A percentile compares a stretch with the other conserved stretches of the same genome.
phyloP scores from a whole-genome alignment of 1,284 basidiomycete species.

The Ceratobasidium sp. region DNA sequence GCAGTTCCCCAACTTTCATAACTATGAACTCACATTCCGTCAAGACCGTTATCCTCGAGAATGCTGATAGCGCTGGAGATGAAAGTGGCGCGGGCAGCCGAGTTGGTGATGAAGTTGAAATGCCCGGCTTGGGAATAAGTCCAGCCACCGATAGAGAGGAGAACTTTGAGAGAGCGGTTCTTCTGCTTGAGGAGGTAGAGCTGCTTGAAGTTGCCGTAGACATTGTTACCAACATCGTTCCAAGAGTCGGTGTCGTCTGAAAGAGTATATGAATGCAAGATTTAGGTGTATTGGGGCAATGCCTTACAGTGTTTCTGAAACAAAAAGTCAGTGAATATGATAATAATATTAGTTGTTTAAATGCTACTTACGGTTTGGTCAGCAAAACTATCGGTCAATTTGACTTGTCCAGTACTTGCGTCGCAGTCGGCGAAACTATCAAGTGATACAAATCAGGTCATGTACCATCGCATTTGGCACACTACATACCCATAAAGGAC shows the following conservation, averaged over 20 bases:
- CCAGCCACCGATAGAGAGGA: slow-evolving; percentile 83
- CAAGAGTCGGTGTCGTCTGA: slow-evolving; percentile 63
- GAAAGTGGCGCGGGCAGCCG: slow-evolving; percentile 75
- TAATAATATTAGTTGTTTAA: neutral
- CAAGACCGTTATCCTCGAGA: slow-evolving; percentile 89
- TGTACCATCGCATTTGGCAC: neutral
- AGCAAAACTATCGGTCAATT: slow-evolving; percentile 83
- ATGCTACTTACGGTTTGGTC: slow-evolving; percentile 74
- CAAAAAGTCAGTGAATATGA: slow-evolving; percentile 7
- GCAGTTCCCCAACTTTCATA: neutral
- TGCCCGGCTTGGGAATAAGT: slow-evolving; percentile 76
- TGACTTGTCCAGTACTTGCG: slow-evolving; percentile 72
- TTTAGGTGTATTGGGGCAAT: slow-evolving; percentile 59
- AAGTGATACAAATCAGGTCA: neutral
- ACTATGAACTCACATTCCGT: slow-evolving; percentile 68
- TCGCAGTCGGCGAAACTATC: slow-evolving; percentile 80
- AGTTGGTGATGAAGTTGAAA: slow-evolving; percentile 70
- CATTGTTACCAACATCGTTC: slow-evolving; percentile 64
- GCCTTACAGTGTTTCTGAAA: slow-evolving; percentile 73
- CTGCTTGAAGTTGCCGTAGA: slow-evolving; percentile 86
- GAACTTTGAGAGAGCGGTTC: slow-evolving; percentile 80
- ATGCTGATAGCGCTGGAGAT: slow-evolving; percentile 77
- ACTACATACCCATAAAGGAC: slow-evolving; percentile 72
- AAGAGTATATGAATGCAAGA: slow-evolving; percentile 4
- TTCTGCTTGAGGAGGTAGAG: slow-evolving; percentile 79